Evolutionary conservation across 768 basidiomycete genomes (phyloP), one percentile per base, ranked within the genome.

Genomic region (Leccinum subgranulosum): DNA sequence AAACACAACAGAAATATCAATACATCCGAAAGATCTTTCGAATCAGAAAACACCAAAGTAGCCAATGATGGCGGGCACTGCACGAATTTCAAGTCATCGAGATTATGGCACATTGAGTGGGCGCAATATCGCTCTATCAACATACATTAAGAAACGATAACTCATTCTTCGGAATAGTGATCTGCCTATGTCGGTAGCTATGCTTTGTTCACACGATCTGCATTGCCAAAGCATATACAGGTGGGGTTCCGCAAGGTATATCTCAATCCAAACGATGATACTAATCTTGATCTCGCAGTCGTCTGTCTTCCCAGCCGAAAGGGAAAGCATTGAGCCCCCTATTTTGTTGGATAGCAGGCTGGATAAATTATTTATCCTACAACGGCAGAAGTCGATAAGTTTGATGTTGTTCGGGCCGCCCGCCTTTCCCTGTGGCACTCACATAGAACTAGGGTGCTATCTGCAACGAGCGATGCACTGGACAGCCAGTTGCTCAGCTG

Each of bases 11-110:
- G 27, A 51, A 55, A 55, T 45, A 54, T 27, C 33, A 4, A 49
- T 53, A 53, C 55, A 53, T 60, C 58, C 62, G 61, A 64, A 51
- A 56, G 39, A 43, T 6, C 31, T 4, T 34, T 53, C 54, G 21
- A 49, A 41, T 33, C 33, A 27, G 36, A 49, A 49, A 21, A 47
- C 15, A 28, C 36, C 29, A 25, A n/a, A 50, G 29, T 25, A 14
- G 51, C 41, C 39, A 41, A 15, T 8, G 43, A 48, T 34, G 21
- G 29, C 47, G 10, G 41, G 3, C 11, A 43, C 41, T 34, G 58
- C 39, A 48, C 27, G 23, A 17, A 41, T 58, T 47, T 27, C 55
- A 47, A 56, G 51, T 43, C 49, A 48, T 31, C 27, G 23, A 12
- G 11, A 54, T 49, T 21, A 31, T 56, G 25, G 33, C 23, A n/a